Evolutionary conservation across 2,329 filamentous ascomycete species (phyloP).

Genomic region (Metarhizium anisopliae): DNA sequence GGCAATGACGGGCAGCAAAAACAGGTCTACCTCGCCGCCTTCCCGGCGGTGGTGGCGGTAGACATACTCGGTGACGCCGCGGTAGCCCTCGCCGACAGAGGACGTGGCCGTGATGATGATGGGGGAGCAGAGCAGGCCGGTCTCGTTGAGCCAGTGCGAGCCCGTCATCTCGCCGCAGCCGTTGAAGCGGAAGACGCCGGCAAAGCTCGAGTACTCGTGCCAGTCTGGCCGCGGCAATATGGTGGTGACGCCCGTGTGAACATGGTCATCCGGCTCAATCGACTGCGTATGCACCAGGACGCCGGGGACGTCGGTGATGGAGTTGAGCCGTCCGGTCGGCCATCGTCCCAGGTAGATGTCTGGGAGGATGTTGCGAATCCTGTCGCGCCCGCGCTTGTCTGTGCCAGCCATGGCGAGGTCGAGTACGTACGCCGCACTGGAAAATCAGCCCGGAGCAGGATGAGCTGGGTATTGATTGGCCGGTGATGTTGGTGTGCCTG

Average conservation of each 20-base stretch:
- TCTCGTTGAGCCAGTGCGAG: slow-evolving; percentile 52
- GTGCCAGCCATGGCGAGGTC: neutral
- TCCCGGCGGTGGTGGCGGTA: slow-evolving; percentile 34
- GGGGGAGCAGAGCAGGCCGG: slow-evolving; percentile 48
- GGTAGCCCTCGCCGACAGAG: slow-evolving; percentile 47
- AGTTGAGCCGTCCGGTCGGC: slow-evolving; percentile 36
- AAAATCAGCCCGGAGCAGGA: no score
- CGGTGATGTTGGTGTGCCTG: no score
- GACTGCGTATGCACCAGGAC: slow-evolving; percentile 38
- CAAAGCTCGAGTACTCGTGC: slow-evolving; percentile 35
- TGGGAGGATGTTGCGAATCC: slow-evolving; percentile 34
- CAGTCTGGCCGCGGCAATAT: slow-evolving; percentile 37
- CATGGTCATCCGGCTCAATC: slow-evolving; percentile 23
- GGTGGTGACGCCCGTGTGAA: slow-evolving; percentile 42
- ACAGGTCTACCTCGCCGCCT: slow-evolving; percentile 39
- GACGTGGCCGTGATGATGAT: slow-evolving; percentile 52
- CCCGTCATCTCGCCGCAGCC: slow-evolving; percentile 56
- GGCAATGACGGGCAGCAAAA: slow-evolving; percentile 47
- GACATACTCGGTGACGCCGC: slow-evolving; percentile 49
- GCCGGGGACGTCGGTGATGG: slow-evolving; percentile 40
- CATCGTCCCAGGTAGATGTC: slow-evolving; percentile 33
- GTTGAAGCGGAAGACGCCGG: slow-evolving; percentile 53
- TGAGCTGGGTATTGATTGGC: no score
- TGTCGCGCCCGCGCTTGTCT: slow-evolving; percentile 9
- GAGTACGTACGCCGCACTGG: no score